Evolutionary conservation across 192 early-diverging fungal genomes (phyloP).

Genomic region (Coemansia sp.): DNA sequence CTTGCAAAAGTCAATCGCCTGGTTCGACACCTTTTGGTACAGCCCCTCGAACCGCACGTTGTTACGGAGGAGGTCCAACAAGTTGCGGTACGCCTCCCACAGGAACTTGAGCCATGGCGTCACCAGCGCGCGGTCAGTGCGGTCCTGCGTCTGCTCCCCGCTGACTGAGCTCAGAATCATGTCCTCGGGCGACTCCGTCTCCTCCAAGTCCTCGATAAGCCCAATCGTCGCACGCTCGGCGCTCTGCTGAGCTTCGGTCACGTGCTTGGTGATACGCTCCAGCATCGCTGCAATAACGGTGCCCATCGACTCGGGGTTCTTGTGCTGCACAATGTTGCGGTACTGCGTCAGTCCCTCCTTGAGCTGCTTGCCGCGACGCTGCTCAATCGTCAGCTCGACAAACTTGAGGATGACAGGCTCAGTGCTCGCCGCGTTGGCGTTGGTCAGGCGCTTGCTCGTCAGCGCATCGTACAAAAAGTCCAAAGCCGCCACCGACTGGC

Average conservation of each 20-base stretch:
- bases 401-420: conserved; percentile 96
- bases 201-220: conserved; percentile 93
- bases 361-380: conserved; percentile 87
- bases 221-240: conserved; percentile 89
- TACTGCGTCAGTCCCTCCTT: conserved; percentile 97
- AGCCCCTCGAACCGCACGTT: conserved; percentile 92
- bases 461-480: conserved; percentile 90
- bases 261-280: conserved; percentile 82
- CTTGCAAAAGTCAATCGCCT: conserved; percentile 97
- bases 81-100: conserved; percentile 99
- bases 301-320: conserved; percentile 87
- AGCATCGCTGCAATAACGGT: conserved; percentile 88
- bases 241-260: conserved; percentile 87
- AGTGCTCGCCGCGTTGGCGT: conserved; percentile 72
- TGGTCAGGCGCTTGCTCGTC: conserved; percentile 86
- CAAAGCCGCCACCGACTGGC: conserved; percentile 82
- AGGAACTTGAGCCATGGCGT: conserved; percentile 99
- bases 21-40: conserved; percentile 88
- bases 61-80: conserved; percentile 96
- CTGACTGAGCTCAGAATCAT: conserved; percentile 95
- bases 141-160: conserved; percentile 92
- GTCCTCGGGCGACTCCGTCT: conserved; percentile 94
- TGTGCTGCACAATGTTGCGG: conserved; percentile 98
- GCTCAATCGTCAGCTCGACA: conserved; percentile 86
- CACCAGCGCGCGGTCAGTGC: conserved; percentile 96